Percentiles rank a stretch among this genome's conserved stretches.
phyloP scores from a whole-genome alignment of 2,329 filamentous ascomycete genomes.

The Clarireedia monteithiana region DNA sequence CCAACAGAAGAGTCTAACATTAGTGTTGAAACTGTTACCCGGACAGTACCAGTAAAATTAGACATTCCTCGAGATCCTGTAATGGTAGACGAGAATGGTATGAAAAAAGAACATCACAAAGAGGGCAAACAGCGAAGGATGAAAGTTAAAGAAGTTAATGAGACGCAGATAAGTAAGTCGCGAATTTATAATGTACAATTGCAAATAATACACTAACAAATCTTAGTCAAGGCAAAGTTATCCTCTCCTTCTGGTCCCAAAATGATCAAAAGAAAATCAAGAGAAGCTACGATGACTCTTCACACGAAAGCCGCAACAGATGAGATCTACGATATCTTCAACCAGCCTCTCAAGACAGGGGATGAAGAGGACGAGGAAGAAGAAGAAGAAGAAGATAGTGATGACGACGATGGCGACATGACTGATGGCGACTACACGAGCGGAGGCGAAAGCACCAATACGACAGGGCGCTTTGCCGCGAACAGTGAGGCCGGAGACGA shows the following conservation, averaged over 20 bases:
- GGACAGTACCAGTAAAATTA: background rate
- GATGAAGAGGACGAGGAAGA: constrained; percentile 27
- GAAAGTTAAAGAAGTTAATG: constrained; percentile 78
- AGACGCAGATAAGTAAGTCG: constrained; percentile 81
- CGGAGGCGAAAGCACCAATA: constrained; percentile 69
- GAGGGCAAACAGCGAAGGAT: constrained; percentile 56
- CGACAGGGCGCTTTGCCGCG: constrained; percentile 62
- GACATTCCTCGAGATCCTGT: constrained; percentile 30
- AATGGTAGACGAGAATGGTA: constrained; percentile 48
- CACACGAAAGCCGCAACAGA: constrained; percentile 93
- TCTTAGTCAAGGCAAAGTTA: constrained; percentile 79
- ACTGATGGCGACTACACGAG: constrained; percentile 73
- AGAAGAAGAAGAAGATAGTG: constrained; percentile 39
- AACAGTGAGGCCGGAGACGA: constrained; percentile 56
- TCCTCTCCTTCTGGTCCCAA: constrained; percentile 85
- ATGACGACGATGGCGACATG: constrained; percentile 54
- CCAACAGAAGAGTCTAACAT: constrained; percentile 11
- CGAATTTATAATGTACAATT: background rate
- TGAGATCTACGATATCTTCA: constrained; percentile 97
- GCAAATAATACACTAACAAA: constrained; percentile 25
- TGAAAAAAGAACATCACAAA: constrained; percentile 38
- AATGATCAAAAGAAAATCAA: constrained; percentile 58
- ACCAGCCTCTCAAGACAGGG: constrained; percentile 58
- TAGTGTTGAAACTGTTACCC: constrained; percentile 16
- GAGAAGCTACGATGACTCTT: constrained; percentile 95